Evolutionary conservation across 768 basidiomycete genomes (phyloP).

Genomic region (Psilocybe cyanescens): DNA sequence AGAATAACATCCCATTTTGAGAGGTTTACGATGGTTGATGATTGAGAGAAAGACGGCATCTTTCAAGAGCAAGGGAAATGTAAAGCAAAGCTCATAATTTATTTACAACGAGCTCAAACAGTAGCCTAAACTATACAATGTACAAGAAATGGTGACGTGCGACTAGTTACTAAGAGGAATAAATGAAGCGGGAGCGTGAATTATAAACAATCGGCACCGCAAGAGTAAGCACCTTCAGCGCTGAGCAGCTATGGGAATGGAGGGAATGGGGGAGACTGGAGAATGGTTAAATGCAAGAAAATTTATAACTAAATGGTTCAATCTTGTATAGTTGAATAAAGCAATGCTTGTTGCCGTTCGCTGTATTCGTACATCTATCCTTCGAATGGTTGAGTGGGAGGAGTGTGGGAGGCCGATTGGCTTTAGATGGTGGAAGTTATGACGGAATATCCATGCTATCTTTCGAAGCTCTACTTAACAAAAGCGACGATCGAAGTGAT

Average conservation of each 20-base stretch:
- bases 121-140: neutral
- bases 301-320: neutral
- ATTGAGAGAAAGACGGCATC: neutral
- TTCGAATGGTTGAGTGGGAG: neutral
- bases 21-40: too few relatives aligned
- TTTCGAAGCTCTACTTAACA: constrained; percentile 23
- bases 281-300: neutral
- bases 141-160: neutral
- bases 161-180: neutral
- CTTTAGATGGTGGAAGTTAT: neutral
- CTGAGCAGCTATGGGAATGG: neutral
- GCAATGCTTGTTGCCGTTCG: neutral
- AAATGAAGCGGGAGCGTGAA: neutral
- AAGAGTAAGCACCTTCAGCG: neutral
- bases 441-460: neutral
- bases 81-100: constrained; percentile 9
- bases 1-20: too few relatives aligned
- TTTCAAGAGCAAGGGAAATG: neutral
- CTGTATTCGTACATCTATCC: constrained; percentile 12
- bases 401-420: neutral
- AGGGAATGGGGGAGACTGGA: neutral
- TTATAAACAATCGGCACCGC: neutral
- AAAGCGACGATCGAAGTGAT: constrained; percentile 26
- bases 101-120: constrained; percentile 12
- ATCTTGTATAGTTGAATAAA: constrained; percentile 5